These are phyloP conservation scores for Mediolabrus comicus DNA, from an alignment of 108 stramenopile species.

Conservation along the genomic window DNA sequence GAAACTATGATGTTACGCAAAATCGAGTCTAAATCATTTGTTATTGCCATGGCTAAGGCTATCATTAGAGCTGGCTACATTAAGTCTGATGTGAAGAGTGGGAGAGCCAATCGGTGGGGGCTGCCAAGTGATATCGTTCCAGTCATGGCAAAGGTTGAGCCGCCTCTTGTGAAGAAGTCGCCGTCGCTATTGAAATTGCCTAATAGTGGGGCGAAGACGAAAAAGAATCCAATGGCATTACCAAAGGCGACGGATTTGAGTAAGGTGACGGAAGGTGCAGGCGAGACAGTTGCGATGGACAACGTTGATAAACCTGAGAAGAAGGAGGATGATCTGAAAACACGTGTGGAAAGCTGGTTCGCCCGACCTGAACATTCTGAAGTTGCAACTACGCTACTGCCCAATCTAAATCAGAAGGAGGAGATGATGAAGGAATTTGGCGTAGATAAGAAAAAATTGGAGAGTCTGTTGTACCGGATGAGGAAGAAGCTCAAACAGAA, in stretches of 20 bases:
- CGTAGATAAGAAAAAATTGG: slow-evolving; percentile 17
- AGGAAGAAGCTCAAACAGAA: slow-evolving; percentile 17
- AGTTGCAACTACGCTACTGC: not conserved
- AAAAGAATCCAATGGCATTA: not conserved
- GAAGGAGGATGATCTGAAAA: not conserved
- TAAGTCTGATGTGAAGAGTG: slow-evolving; percentile 11
- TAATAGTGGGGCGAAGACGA: not conserved
- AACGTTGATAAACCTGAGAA: not conserved
- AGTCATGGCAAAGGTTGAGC: not conserved
- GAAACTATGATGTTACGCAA: slow-evolving; percentile 13
- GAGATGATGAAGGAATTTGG: slow-evolving; percentile 6
- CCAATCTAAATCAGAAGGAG: not conserved
- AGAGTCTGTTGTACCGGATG: slow-evolving; percentile 16
- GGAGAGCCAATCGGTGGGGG: slow-evolving; percentile 14
- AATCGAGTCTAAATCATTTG: slow-evolving; percentile 20
- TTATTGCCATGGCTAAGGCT: slow-evolving; percentile 23
- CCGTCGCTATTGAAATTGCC: not conserved
- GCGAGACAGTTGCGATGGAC: not conserved
- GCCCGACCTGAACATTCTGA: not conserved
- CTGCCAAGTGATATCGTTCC: slow-evolving; percentile 2
- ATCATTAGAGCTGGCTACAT: slow-evolving; percentile 18
- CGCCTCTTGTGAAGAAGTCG: not conserved
- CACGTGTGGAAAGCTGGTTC: not conserved
- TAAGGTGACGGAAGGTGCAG: not conserved
- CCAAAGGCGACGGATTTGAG: not conserved